A percentile compares a stretch with the other conserved stretches of the same genome.
These are phyloP conservation scores for Picea abies DNA, from an alignment of 83 land plant species.

Conservation along the genomic window DNA sequence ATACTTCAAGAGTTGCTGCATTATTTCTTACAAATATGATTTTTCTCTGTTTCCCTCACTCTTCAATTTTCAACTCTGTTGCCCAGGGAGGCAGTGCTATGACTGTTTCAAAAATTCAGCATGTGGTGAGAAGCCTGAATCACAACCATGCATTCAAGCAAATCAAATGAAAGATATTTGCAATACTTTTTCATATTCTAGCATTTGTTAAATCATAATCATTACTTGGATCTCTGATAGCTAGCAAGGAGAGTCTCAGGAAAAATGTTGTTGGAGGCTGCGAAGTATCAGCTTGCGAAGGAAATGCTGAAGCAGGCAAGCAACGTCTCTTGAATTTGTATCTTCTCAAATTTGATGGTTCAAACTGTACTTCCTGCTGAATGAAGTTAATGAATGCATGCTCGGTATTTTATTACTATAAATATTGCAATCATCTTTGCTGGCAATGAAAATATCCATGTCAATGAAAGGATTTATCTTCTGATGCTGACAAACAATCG, in stretches of 20 bases:
- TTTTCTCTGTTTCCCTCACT: not conserved
- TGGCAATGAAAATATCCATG: too few species aligned
- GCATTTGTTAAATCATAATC: not conserved
- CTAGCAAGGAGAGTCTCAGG: conserved; percentile 57
- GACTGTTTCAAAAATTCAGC: conserved; percentile 45
- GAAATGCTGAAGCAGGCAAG: conserved; percentile 54
- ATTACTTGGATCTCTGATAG: conserved; percentile 30
- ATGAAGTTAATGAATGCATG: not conserved
- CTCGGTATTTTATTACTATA: not conserved
- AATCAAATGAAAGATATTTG: not conserved
- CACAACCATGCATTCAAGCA: not conserved
- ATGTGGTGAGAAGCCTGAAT: conserved; percentile 29
- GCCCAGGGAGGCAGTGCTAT: conserved; percentile 52
- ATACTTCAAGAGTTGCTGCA: not conserved
- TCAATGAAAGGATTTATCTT: too few species aligned
- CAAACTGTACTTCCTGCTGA: not conserved
- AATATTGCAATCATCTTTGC: not conserved
- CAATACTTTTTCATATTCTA: not conserved
- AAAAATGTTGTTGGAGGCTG: conserved; percentile 60
- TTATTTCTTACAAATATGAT: not conserved
- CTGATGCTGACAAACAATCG: too few species aligned
- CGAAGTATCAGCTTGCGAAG: conserved; percentile 56
- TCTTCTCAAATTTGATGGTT: not conserved
- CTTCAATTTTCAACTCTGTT: not conserved
- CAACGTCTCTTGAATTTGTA: not conserved